These are phyloP conservation scores for Pelomyxa schiedti DNA, from an alignment of 78 protist genomes.

Conservation along the genomic window DNA sequence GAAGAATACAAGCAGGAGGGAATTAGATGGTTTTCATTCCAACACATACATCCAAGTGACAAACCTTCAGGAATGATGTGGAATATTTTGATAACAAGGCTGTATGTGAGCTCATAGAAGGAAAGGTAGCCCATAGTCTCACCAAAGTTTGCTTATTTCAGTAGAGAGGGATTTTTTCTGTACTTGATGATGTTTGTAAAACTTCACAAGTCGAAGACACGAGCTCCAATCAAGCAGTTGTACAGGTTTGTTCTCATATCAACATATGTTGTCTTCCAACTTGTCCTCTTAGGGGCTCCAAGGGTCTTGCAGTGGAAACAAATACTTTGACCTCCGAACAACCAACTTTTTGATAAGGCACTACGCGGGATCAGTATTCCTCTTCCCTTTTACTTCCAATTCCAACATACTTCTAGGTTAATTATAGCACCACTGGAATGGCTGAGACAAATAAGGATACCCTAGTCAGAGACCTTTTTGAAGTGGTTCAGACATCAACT, in stretches of 20 bases:
- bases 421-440: constrained; percentile 55
- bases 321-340: not conserved
- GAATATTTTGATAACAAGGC: constrained; percentile 78
- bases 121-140: not conserved
- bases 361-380: not conserved
- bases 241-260: not conserved
- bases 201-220: constrained; percentile 66
- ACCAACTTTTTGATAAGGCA: not conserved
- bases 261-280: not conserved
- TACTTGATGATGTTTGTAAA: constrained; percentile 73
- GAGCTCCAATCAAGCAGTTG: constrained; percentile 18
- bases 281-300: not conserved
- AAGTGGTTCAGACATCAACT: too few relatives aligned
- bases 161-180: constrained; percentile 53
- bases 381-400: not conserved
- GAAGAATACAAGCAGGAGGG: constrained; percentile 85
- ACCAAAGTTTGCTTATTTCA: too few relatives aligned
- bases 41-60: constrained; percentile 20
- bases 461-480: constrained; percentile 52
- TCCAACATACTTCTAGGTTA: constrained; percentile 1
- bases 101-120: constrained; percentile 67
- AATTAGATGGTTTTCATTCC: constrained; percentile 39
- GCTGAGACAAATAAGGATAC: constrained; percentile 68
- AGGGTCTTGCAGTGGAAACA: not conserved
- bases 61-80: constrained; percentile 49